phyloP scores from a whole-genome alignment of 108 stramenopile genomes.

The Licmophora abbreviata region DNA sequence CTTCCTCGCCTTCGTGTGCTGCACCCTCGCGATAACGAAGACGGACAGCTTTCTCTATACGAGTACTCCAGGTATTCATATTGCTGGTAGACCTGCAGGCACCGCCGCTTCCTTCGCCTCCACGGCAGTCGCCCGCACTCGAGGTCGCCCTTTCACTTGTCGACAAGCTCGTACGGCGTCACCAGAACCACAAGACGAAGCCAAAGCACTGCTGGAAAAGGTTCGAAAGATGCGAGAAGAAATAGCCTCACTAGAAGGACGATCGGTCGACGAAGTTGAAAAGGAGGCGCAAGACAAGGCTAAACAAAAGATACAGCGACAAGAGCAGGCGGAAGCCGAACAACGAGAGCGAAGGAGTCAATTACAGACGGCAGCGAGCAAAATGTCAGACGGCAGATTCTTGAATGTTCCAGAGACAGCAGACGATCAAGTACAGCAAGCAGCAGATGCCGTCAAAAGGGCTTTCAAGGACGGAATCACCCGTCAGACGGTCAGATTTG shows the following conservation, averaged over 20 bases:
- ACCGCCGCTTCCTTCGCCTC: too few species aligned
- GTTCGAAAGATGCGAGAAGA: conserved; percentile 61
- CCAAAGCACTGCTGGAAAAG: conserved; percentile 40
- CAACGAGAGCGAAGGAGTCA: conserved; percentile 10
- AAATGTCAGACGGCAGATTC: conserved; percentile 19
- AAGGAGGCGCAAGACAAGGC: conserved; percentile 42
- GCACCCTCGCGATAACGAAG: too few species aligned
- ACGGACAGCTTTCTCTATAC: too few species aligned
- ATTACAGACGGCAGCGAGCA: conserved; percentile 4
- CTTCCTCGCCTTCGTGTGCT: too few species aligned
- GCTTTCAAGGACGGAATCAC: conserved; percentile 64
- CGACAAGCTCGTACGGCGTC: too few species aligned
- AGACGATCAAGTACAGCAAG: conserved; percentile 60
- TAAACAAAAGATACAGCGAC: conserved; percentile 10
- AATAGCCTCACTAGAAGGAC: conserved; percentile 64
- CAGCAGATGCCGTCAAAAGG: conserved; percentile 58
- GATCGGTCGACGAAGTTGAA: conserved; percentile 63
- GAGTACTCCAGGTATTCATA: too few species aligned
- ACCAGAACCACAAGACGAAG: conserved; percentile 18
- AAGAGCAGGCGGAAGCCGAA: neutral
- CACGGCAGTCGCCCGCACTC: too few species aligned
- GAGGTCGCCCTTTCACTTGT: too few species aligned
- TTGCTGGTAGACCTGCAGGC: too few species aligned
- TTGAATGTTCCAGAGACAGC: conserved; percentile 41
- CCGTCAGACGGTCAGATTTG: conserved; percentile 70